Conservation (phyloP, 345 rosid species). For the Pseudoturritis turrita region DNA sequence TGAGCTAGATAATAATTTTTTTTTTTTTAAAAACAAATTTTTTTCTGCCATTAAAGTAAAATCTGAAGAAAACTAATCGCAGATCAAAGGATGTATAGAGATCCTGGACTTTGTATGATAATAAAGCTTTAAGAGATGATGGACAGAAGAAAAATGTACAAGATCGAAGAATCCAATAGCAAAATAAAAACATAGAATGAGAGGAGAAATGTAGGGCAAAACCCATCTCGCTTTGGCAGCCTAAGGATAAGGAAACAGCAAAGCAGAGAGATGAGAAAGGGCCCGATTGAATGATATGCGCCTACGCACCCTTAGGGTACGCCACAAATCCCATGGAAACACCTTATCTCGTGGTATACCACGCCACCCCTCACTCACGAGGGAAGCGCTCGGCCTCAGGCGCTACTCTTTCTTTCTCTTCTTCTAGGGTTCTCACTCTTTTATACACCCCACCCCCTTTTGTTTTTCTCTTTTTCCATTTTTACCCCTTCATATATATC, state of each 20-base stretch:
- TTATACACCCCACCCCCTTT: slow-evolving; percentile 2
- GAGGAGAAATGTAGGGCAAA: slow-evolving; percentile 10
- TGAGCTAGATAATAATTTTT: too few species aligned
- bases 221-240: slow-evolving; percentile 6
- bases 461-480: not conserved
- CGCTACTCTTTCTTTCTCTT: not conserved
- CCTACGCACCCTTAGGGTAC: slow-evolving; percentile 30
- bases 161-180: too few species aligned
- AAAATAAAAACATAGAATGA: not conserved
- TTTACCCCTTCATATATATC: not conserved
- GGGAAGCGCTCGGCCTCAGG: slow-evolving; percentile 42
- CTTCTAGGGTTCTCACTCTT: not conserved
- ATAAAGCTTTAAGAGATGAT: too few species aligned
- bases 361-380: slow-evolving; percentile 38
- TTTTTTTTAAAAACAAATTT: too few species aligned
- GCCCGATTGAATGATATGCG: slow-evolving; percentile 21
- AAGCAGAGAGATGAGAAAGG: slow-evolving; percentile 9
- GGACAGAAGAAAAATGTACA: too few species aligned
- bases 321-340: slow-evolving; percentile 18
- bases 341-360: slow-evolving; percentile 38
- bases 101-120: too few species aligned
- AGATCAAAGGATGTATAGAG: too few species aligned
- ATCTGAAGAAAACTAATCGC: too few species aligned
- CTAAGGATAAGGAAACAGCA: slow-evolving; percentile 3
- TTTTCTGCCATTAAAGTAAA: too few species aligned